Evolutionary conservation across 139 green algal genomes (phyloP).

Genomic region (Chlamydomonas eustigma): DNA sequence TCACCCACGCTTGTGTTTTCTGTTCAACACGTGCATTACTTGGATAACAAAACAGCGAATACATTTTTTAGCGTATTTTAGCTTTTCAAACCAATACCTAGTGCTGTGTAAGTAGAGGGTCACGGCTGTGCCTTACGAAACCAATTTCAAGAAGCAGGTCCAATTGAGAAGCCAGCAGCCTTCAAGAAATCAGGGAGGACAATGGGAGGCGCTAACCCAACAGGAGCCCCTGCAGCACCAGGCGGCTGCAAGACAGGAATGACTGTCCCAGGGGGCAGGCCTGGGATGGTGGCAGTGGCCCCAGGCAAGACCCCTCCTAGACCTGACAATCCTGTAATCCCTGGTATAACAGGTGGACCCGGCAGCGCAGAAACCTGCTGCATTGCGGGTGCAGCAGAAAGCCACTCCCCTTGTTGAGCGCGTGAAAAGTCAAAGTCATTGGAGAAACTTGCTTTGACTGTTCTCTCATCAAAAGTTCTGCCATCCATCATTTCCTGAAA

Average conservation of each 20-base stretch:
- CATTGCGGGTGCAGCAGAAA: conserved; percentile 5
- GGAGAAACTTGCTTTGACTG: conserved; percentile 41
- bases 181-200: neutral
- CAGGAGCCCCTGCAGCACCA: too few species aligned
- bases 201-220: neutral
- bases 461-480: conserved; percentile 57
- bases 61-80: too few species aligned
- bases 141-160: too few species aligned
- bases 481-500: conserved; percentile 36
- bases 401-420: conserved; percentile 47
- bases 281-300: neutral
- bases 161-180: neutral
- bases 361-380: neutral
- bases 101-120: too few species aligned
- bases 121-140: too few species aligned
- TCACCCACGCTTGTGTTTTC: too few species aligned
- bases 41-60: too few species aligned
- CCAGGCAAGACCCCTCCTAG: neutral
- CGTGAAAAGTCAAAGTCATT: conserved; percentile 43
- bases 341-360: neutral
- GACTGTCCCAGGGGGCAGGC: neutral
- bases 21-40: too few species aligned
- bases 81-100: too few species aligned
- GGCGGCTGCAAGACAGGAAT: conserved; percentile 2
- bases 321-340: neutral